Conservation (phyloP, 2,329 filamentous ascomycete genomes). For the Ophiognomonia clavigignenti-juglandacearum region DNA sequence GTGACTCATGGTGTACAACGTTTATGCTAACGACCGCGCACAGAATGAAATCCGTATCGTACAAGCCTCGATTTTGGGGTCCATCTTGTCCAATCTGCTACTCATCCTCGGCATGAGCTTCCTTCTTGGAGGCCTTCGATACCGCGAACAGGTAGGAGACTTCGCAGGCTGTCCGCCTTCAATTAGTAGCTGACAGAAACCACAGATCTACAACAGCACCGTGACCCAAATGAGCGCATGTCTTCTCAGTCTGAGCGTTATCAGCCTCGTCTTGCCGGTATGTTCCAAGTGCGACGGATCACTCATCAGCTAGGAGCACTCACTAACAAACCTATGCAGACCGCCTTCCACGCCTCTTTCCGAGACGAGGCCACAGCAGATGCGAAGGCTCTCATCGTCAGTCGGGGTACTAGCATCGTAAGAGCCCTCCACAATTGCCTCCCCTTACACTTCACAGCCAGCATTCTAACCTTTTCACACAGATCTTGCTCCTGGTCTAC, state of each 20-base stretch:
- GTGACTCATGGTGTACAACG: too few relatives aligned
- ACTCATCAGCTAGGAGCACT: too few relatives aligned
- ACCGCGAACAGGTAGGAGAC: too few relatives aligned
- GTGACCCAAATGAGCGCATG: conserved; percentile 96
- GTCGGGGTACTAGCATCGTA: conserved; percentile 71
- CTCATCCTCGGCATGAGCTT: conserved; percentile 92
- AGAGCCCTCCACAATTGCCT: too few relatives aligned
- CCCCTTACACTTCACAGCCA: too few relatives aligned
- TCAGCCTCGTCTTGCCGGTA: conserved; percentile 74
- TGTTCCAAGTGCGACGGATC: too few relatives aligned
- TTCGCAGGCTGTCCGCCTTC: too few relatives aligned
- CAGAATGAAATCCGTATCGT: conserved; percentile 89
- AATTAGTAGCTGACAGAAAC: too few relatives aligned
- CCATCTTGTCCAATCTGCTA: conserved; percentile 82
- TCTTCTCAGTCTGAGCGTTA: conserved; percentile 82
- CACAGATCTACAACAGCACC: conserved; percentile 92
- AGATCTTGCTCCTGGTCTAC: conserved; percentile 70
- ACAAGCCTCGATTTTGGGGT: conserved; percentile 83
- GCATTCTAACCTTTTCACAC: too few relatives aligned
- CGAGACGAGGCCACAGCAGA: conserved; percentile 51
- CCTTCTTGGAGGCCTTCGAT: conserved; percentile 78
- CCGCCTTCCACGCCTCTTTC: conserved; percentile 63
- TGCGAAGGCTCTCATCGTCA: conserved; percentile 62
- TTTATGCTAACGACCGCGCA: too few relatives aligned
- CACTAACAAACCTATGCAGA: too few relatives aligned